Evolutionary conservation across 352 stramenopile species (phyloP).

Genomic region (Phytophthora sp.): DNA sequence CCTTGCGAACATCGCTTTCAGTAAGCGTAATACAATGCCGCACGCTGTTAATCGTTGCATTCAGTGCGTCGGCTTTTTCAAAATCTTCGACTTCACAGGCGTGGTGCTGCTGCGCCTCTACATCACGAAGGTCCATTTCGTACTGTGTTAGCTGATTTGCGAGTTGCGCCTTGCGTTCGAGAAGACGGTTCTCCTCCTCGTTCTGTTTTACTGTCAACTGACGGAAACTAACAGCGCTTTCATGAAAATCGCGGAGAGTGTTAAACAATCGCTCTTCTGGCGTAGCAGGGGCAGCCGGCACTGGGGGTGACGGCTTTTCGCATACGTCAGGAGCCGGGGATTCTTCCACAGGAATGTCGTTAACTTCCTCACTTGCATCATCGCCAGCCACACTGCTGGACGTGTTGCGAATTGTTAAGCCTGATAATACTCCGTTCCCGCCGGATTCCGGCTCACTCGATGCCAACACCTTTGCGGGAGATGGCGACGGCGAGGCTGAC

Average conservation of each 20-base stretch:
- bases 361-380: slow-evolving; percentile 12
- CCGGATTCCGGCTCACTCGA: slow-evolving; percentile 25
- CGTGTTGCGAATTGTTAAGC: slow-evolving; percentile 51
- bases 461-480: slow-evolving; percentile 25
- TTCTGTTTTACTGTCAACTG: slow-evolving; percentile 69
- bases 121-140: slow-evolving; percentile 74
- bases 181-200: slow-evolving; percentile 74
- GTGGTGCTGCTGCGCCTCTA: slow-evolving; percentile 85
- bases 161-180: slow-evolving; percentile 71
- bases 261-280: slow-evolving; percentile 71
- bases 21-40: slow-evolving; percentile 82
- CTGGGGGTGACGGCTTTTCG: slow-evolving; percentile 28
- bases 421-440: slow-evolving; percentile 50
- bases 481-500: slow-evolving; percentile 41
- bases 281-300: slow-evolving; percentile 41
- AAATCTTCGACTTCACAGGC: slow-evolving; percentile 86
- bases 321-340: slow-evolving; percentile 22
- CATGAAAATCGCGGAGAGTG: slow-evolving; percentile 79
- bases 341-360: slow-evolving; percentile 21
- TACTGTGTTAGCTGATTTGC: slow-evolving; percentile 78
- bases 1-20: slow-evolving; percentile 80
- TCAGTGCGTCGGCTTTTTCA: slow-evolving; percentile 82
- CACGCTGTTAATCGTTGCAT: slow-evolving; percentile 82
- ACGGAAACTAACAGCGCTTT: slow-evolving; percentile 71
- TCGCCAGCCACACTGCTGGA: slow-evolving; percentile 22